These are phyloP conservation scores for Boletellus sp. DNA, from an alignment of 768 basidiomycete genomes.

Conservation along the genomic window DNA sequence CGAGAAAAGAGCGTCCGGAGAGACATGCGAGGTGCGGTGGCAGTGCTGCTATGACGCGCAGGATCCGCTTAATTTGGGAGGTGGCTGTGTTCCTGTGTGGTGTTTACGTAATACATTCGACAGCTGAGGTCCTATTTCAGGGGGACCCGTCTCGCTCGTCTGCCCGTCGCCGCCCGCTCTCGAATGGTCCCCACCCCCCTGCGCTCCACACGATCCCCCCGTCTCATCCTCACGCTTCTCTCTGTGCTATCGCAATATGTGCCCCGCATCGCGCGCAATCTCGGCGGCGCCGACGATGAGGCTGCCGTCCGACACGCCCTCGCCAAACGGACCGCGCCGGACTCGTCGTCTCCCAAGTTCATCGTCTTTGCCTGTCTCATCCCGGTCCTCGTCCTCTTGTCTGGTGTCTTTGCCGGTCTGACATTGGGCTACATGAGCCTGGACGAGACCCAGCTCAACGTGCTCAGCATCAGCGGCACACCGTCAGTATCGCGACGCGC, in stretches of 20 bases:
- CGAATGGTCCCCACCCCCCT: conserved; percentile 40
- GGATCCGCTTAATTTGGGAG: too few species aligned
- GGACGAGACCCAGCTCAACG: conserved; percentile 89
- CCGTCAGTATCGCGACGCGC: conserved; percentile 46
- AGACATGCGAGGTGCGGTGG: conserved; percentile 5
- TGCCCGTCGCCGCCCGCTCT: conserved; percentile 7
- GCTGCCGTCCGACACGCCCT: conserved; percentile 22
- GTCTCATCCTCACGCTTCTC: conserved; percentile 42
- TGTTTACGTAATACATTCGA: neutral
- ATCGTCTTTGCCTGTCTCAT: conserved; percentile 58
- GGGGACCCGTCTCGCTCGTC: neutral
- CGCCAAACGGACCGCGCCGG: conserved; percentile 29
- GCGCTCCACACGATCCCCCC: conserved; percentile 37
- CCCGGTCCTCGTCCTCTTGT: conserved; percentile 76
- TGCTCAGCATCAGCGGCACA: conserved; percentile 80
- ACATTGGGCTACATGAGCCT: conserved; percentile 92
- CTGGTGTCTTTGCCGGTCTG: conserved; percentile 86
- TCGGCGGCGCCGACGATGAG: conserved; percentile 8
- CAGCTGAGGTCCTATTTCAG: neutral
- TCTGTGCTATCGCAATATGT: conserved; percentile 46
- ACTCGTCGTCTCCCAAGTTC: conserved; percentile 25
- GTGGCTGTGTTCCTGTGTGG: too few species aligned
- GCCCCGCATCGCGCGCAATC: conserved; percentile 34
- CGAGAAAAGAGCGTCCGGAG: too few species aligned
- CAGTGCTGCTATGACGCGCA: too few species aligned